Percentiles rank a stretch among this genome's conserved stretches.
These are phyloP conservation scores for Tylopilus sp. DNA, from an alignment of 1,284 basidiomycete species.

Conservation along the genomic window DNA sequence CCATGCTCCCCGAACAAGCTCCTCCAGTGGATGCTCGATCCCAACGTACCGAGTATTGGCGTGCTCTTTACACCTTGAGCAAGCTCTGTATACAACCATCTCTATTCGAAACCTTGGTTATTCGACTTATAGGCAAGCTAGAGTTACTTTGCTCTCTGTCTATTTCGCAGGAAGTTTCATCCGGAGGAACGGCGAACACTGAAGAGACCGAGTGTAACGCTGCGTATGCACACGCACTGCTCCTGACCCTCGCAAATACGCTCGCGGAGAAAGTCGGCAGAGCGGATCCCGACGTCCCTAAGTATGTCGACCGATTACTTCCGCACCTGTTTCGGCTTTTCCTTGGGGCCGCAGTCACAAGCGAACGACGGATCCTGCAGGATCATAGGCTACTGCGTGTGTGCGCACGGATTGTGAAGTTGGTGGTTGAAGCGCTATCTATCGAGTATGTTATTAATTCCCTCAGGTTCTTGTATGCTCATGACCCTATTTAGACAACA, in stretches of 20 bases:
- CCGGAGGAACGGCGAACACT: conserved; percentile 10
- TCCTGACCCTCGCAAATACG: conserved; percentile 62
- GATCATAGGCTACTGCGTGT: conserved; percentile 65
- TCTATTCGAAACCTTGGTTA: conserved; percentile 81
- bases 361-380: conserved; percentile 39
- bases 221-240: conserved; percentile 81
- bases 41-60: conserved; percentile 62
- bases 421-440: conserved; percentile 63
- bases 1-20: conserved; percentile 62
- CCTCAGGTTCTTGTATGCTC: conserved; percentile 4
- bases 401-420: conserved; percentile 59
- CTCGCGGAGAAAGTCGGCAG: conserved; percentile 61
- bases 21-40: conserved; percentile 52
- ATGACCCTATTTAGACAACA: conserved; percentile 44
- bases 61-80: conserved; percentile 66
- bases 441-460: conserved; percentile 49
- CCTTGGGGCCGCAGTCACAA: conserved; percentile 49
- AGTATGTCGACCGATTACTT: conserved; percentile 72
- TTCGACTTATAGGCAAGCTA: conserved; percentile 76
- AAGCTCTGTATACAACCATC: conserved; percentile 71
- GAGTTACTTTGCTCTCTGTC: conserved; percentile 60
- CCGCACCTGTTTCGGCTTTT: conserved; percentile 69
- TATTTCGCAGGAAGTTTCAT: not conserved
- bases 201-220: conserved; percentile 42
- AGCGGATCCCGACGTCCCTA: conserved; percentile 64